These are phyloP conservation scores for Prosopis cineraria DNA, from an alignment of 306 rosid genomes.

Conservation along the genomic window DNA sequence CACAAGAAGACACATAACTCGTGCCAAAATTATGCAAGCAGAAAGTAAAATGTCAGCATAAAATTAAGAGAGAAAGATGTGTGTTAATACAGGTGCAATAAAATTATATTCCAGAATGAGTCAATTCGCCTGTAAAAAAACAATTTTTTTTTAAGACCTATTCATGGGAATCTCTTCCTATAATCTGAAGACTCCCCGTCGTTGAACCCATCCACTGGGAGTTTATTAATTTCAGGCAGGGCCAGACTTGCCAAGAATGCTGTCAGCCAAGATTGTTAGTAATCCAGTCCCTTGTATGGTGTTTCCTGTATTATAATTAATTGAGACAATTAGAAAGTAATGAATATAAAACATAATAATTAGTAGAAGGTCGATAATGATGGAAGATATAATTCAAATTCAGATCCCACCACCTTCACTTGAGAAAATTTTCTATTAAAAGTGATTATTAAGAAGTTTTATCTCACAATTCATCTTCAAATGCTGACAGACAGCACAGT, in stretches of 20 bases:
- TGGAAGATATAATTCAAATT: slow-evolving; percentile 14
- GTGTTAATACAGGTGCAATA: slow-evolving; percentile 36
- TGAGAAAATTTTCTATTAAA: no score
- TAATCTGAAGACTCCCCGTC: slow-evolving; percentile 26
- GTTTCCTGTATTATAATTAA: slow-evolving; percentile 61
- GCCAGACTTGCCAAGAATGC: slow-evolving; percentile 16
- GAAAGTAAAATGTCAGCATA: slow-evolving; percentile 39
- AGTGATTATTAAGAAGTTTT: slow-evolving; percentile 10
- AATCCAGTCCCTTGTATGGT: slow-evolving; percentile 79
- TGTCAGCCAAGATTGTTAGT: slow-evolving; percentile 47
- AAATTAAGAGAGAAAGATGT: slow-evolving; percentile 21
- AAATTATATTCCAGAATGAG: slow-evolving; percentile 30
- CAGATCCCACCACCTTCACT: slow-evolving; percentile 22
- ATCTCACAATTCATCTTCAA: slow-evolving; percentile 1
- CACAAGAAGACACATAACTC: not conserved
- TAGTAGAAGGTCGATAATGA: slow-evolving; percentile 21
- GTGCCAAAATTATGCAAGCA: not conserved
- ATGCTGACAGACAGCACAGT: not conserved
- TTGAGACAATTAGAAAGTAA: slow-evolving; percentile 12
- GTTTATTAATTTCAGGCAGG: slow-evolving; percentile 37
- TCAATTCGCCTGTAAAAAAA: slow-evolving; percentile 32
- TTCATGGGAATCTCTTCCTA: slow-evolving; percentile 27
- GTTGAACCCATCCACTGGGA: slow-evolving; percentile 20
- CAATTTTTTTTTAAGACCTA: not conserved
- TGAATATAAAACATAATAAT: not conserved